Evolutionary conservation across 1,284 basidiomycete genomes (phyloP), one percentile per base, ranked within the genome.

Genomic region (Marasmius sp.): DNA sequence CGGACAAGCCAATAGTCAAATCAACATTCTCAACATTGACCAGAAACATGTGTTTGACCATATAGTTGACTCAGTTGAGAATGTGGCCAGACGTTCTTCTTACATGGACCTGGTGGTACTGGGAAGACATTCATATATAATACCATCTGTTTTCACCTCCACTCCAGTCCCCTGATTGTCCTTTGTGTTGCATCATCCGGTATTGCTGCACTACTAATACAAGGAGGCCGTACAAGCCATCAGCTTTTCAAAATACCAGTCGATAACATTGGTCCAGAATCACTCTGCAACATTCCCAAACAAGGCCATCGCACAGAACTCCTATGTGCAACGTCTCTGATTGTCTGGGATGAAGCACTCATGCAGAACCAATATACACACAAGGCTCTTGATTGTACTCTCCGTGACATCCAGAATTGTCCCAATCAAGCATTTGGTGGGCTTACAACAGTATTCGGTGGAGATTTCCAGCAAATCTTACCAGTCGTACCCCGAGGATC

Each of bases 91-190:
- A 33, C 63, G 0, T 83, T 81, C 66, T 85, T 84, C 61, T 59
- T 85, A 9, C 66, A 81, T 65, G 81, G 81, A 48, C 69, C 75
- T 33, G 82, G 77, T 54, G 82, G 82, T 0, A 77, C 75, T 61
- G 81, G 81, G 1, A 86, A 85, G 62, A 85, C 81, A 0, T 85
- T 75, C 69, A 49, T 83, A 0, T 78, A 77, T 62, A 81, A 77
- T 11, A 74, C 77, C 0, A 60, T 85, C 48, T 74, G 74, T 61
- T 53, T 70, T 57, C 45, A 61, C 6, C 22, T 83, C 4, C 67
- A 71, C n/a, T 57, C 62, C 14, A 60, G 69, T 36, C 68, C 67
- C 0, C 22, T 61, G 11, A 75, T 82, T 27, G 65, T n/a, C 11
- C 69, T 4, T 69, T 78, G 48, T 60, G 1, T 16, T 66, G 22